These are phyloP conservation scores for Cladophialophora carrionii DNA, from an alignment of 2,329 filamentous ascomycete species.

Conservation along the genomic window DNA sequence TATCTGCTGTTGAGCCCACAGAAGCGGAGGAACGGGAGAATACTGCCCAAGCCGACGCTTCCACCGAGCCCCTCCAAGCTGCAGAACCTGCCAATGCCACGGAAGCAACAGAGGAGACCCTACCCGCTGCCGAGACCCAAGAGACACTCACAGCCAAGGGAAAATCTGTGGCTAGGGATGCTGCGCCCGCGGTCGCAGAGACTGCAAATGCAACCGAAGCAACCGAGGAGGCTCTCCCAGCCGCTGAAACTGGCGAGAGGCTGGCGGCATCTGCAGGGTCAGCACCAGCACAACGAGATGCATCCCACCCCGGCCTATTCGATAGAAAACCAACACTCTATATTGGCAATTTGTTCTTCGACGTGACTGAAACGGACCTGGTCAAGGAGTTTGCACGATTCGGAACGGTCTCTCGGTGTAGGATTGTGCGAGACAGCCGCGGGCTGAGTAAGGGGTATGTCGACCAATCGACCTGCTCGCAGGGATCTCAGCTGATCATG, in stretches of 20 bases:
- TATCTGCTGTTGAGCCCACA: constrained; percentile 31
- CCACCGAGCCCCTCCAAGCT: constrained; percentile 26
- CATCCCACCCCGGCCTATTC: constrained; percentile 15
- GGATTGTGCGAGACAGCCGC: constrained; percentile 62
- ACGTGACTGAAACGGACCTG: constrained; percentile 65
- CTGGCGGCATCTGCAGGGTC: constrained; percentile 7
- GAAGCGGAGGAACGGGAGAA: constrained; percentile 35
- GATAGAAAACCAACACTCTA: constrained; percentile 59
- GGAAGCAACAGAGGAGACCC: constrained; percentile 27
- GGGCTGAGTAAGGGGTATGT: constrained; percentile 71
- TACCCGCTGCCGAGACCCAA: constrained; percentile 29
- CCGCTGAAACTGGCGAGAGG: constrained; percentile 29
- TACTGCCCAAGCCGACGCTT: constrained; percentile 36
- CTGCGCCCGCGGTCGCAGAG: constrained; percentile 33
- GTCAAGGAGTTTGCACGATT: constrained; percentile 63
- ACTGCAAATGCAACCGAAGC: constrained; percentile 33
- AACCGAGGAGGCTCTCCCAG: constrained; percentile 26
- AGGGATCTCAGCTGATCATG: constrained; percentile 23
- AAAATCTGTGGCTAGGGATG: constrained; percentile 20
- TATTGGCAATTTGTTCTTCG: constrained; percentile 71
- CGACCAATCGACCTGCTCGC: not conserved
- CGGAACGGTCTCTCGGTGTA: constrained; percentile 57
- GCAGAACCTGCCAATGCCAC: constrained; percentile 33
- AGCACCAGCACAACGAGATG: not conserved
- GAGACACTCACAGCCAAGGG: constrained; percentile 21